Percentiles rank a stretch among this genome's conserved stretches.
These are phyloP conservation scores for Onygenales sp. DNA, from an alignment of 2,329 filamentous ascomycete species.

Conservation along the genomic window DNA sequence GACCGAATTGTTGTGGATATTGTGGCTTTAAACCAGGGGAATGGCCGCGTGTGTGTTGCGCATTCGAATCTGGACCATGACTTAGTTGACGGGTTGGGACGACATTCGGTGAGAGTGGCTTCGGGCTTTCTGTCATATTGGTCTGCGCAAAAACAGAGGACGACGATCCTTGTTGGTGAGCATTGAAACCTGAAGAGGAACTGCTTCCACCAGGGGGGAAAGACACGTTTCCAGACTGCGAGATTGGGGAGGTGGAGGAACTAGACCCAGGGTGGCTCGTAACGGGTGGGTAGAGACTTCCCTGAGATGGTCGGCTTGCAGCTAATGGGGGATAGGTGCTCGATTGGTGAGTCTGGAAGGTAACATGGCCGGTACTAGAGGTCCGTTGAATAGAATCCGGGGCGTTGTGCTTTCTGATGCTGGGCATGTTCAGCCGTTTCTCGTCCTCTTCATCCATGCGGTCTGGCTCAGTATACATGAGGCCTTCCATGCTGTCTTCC, in stretches of 20 bases:
- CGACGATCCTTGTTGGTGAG: constrained; percentile 15
- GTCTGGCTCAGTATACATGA: constrained; percentile 48
- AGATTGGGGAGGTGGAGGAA: constrained; percentile 47
- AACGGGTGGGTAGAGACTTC: constrained; percentile 55
- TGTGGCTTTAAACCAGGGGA: constrained; percentile 33
- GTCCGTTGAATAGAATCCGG: constrained; percentile 42
- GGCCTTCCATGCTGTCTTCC: constrained; percentile 54
- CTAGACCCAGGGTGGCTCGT: constrained; percentile 47
- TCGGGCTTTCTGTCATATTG: constrained; percentile 76
- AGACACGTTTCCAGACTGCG: constrained; percentile 29
- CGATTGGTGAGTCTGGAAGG: constrained; percentile 55
- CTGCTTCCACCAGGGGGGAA: constrained; percentile 25
- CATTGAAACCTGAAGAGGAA: constrained; percentile 29
- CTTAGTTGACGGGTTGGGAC: constrained; percentile 29
- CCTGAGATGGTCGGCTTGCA: constrained; percentile 39
- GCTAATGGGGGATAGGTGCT: constrained; percentile 71
- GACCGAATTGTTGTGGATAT: constrained; percentile 16
- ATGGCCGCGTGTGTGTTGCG: constrained; percentile 26
- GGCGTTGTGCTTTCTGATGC: constrained; percentile 62
- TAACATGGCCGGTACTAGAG: constrained; percentile 25
- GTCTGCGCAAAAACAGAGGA: constrained; percentile 60
- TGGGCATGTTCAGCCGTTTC: constrained; percentile 48
- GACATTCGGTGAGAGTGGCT: constrained; percentile 53
- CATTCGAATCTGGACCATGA: constrained; percentile 24
- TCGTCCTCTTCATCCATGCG: constrained; percentile 43